phyloP scores from a whole-genome alignment of 75 land plant genomes.

The Isoetes taiwanensis region DNA sequence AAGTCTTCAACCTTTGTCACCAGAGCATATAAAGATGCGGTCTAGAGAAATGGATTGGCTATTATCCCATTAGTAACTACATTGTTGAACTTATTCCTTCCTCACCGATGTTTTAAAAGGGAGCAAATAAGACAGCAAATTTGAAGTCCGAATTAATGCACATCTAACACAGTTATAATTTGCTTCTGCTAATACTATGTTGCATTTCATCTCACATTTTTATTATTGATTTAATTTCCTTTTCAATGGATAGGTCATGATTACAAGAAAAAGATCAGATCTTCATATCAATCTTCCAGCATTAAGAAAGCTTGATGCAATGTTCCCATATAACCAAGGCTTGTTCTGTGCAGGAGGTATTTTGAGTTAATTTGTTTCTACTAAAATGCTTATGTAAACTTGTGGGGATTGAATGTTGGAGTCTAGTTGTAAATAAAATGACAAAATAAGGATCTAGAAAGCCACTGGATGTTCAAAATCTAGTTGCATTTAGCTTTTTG shows the following conservation, averaged over 20 bases:
- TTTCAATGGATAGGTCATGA: too few relatives aligned
- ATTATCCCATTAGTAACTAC: conserved; percentile 34
- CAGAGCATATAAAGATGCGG: conserved; percentile 38
- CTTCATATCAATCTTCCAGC: conserved; percentile 69
- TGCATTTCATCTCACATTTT: not conserved
- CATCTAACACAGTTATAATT: not conserved
- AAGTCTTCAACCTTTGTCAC: conserved; percentile 36
- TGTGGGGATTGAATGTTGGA: too few relatives aligned
- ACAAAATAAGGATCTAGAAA: too few relatives aligned
- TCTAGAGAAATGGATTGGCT: conserved; percentile 43
- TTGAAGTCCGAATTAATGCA: conserved; percentile 33
- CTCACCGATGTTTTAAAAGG: conserved; percentile 44
- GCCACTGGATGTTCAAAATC: too few relatives aligned
- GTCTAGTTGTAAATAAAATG: too few relatives aligned
- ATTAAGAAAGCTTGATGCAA: conserved; percentile 55
- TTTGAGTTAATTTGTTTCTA: too few relatives aligned
- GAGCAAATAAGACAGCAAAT: too few relatives aligned
- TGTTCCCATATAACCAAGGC: too few relatives aligned
- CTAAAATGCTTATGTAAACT: too few relatives aligned
- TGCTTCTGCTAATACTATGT: not conserved
- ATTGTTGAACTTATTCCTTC: conserved; percentile 52
- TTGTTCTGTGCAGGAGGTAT: too few relatives aligned
- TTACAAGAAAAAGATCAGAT: conserved; percentile 64
- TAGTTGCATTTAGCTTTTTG: too few relatives aligned
- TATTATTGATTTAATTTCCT: too few relatives aligned